Evolutionary conservation across 495 filamentous ascomycete genomes (phyloP).

Genomic region (Elaphomyces granulatus): DNA sequence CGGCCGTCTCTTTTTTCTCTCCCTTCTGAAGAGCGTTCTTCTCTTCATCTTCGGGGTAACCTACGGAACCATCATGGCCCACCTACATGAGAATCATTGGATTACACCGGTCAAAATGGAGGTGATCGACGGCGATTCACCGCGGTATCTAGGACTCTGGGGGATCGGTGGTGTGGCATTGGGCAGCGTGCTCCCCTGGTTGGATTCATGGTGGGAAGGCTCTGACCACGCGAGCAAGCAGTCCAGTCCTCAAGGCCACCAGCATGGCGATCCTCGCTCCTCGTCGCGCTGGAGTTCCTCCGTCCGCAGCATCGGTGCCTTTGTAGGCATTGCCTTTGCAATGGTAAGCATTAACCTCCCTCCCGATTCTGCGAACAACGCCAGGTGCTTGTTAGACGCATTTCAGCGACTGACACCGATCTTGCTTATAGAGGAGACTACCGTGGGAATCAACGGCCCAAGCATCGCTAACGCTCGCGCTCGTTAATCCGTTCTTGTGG

Average conservation of each 20-base stretch:
- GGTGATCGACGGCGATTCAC: conserved; percentile 43
- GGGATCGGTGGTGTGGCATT: conserved; percentile 61
- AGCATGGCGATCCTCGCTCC: neutral
- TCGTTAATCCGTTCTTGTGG: conserved; percentile 91
- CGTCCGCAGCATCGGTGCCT: conserved; percentile 78
- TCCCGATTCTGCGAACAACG: neutral
- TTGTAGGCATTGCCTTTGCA: conserved; percentile 92
- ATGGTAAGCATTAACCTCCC: conserved; percentile 46
- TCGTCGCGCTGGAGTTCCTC: conserved; percentile 62
- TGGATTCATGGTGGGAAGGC: conserved; percentile 52
- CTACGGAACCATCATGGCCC: conserved; percentile 76
- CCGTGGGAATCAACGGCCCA: conserved; percentile 92
- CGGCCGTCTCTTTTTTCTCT: neutral
- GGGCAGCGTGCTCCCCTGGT: conserved; percentile 69
- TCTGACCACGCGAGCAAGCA: conserved; percentile 2
- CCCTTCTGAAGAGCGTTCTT: conserved; percentile 40
- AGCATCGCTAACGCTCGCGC: conserved; percentile 75
- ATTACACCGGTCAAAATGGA: conserved; percentile 49
- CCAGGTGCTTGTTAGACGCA: no score
- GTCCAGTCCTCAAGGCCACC: neutral
- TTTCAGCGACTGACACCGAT: conserved; percentile 13
- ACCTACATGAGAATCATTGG: conserved; percentile 56
- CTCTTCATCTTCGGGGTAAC: conserved; percentile 71
- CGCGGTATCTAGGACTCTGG: conserved; percentile 66
- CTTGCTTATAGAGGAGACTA: conserved; percentile 49